phyloP scores from a whole-genome alignment of 176 grass and related monocot species.

The Phyllostachys edulis region DNA sequence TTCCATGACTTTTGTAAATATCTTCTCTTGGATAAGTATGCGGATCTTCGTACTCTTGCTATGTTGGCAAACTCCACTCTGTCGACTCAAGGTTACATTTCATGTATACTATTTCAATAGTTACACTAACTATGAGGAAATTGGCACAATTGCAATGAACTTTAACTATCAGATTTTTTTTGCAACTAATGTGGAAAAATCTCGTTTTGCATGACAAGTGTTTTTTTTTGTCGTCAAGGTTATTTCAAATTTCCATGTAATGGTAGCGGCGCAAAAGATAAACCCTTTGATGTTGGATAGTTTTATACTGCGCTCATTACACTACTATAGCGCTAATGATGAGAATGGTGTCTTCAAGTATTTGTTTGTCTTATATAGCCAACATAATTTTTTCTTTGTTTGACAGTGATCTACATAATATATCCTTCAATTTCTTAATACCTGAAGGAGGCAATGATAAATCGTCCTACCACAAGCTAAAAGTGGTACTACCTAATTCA shows the following conservation, averaged over 20 bases:
- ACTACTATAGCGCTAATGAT: not conserved
- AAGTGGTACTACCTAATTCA: conserved; percentile 70
- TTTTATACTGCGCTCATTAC: not conserved
- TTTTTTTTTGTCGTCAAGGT: not conserved
- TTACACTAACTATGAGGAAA: not conserved
- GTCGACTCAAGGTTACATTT: conserved; percentile 68
- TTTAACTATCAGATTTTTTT: not conserved
- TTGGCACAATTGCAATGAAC: not conserved
- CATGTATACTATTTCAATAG: conserved; percentile 3
- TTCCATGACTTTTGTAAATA: no score
- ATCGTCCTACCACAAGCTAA: conserved; percentile 69
- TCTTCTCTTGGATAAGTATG: conserved; percentile 77
- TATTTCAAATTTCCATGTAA: not conserved
- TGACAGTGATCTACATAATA: conserved; percentile 64
- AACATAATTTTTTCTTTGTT: conserved; percentile 30
- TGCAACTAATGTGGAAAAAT: not conserved
- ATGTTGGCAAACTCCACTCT: conserved; percentile 79
- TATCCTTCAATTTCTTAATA: conserved; percentile 81
- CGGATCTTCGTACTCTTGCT: conserved; percentile 64
- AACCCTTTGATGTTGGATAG: not conserved
- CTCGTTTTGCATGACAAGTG: not conserved
- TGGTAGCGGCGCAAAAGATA: not conserved
- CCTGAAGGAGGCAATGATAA: conserved; percentile 61
- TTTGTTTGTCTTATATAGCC: not conserved
- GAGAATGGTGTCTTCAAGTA: not conserved